These are phyloP conservation scores for Aureobasidium vineae DNA, from an alignment of 2,329 filamentous ascomycete species.

Conservation along the genomic window DNA sequence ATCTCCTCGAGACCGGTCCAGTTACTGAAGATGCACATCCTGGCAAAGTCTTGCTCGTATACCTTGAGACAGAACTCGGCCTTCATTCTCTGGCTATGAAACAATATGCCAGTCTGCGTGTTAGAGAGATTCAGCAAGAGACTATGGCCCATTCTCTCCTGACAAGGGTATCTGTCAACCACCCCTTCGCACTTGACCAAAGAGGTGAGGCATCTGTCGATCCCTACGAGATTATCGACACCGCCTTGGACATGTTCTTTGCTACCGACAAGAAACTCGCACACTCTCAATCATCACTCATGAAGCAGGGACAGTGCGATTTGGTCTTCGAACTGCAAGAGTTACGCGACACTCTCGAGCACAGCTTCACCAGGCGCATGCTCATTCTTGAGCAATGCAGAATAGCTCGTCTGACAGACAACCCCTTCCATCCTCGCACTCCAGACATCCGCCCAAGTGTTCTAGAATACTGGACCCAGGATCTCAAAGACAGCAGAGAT, in stretches of 20 bases:
- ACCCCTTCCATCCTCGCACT: slow-evolving; percentile 21
- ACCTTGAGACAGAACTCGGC: slow-evolving; percentile 38
- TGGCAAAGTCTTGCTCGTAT: slow-evolving; percentile 38
- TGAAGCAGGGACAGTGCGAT: slow-evolving; percentile 38
- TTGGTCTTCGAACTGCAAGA: slow-evolving; percentile 40
- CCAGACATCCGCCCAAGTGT: slow-evolving; percentile 30
- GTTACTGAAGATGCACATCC: slow-evolving; percentile 32
- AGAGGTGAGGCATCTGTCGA: slow-evolving; percentile 30
- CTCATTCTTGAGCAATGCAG: slow-evolving; percentile 38
- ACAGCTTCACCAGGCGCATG: slow-evolving; percentile 36
- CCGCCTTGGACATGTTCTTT: slow-evolving; percentile 35
- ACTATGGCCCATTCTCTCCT: slow-evolving; percentile 39
- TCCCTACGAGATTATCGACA: slow-evolving; percentile 34
- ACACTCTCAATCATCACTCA: slow-evolving; percentile 35
- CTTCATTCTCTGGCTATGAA: slow-evolving; percentile 37
- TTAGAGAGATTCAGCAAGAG: slow-evolving; percentile 42
- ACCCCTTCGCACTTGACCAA: slow-evolving; percentile 32
- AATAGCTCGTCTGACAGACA: slow-evolving; percentile 35
- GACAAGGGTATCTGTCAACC: slow-evolving; percentile 36
- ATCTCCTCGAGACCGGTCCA: slow-evolving; percentile 33
- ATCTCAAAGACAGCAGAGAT: slow-evolving; percentile 37
- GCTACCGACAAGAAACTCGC: slow-evolving; percentile 38
- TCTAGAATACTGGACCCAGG: slow-evolving; percentile 34
- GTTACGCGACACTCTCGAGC: slow-evolving; percentile 35
- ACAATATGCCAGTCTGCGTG: slow-evolving; percentile 36